Evolutionary conservation across 805 yeast genomes (phyloP).

Genomic region (Saturnispora galanensis): DNA sequence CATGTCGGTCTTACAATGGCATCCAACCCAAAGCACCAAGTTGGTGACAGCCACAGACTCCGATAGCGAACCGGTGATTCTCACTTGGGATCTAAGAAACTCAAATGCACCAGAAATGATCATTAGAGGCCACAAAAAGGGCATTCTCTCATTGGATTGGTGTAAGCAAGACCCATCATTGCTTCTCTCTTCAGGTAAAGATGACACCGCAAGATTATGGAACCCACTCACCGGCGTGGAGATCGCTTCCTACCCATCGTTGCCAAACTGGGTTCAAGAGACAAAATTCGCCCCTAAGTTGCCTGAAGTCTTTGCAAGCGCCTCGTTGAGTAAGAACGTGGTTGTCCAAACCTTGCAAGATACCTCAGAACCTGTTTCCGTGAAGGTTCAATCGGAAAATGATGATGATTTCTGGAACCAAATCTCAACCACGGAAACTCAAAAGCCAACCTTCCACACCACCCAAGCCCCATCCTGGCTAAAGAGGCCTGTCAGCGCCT

Average conservation of each 20-base stretch:
- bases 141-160: conserved; percentile 90
- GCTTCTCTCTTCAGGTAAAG: conserved; percentile 85
- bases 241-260: conserved; percentile 81
- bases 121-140: conserved; percentile 74
- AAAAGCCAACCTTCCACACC: conserved; percentile 60
- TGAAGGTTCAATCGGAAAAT: conserved; percentile 30
- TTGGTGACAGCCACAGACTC: conserved; percentile 80
- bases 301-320: conserved; percentile 84
- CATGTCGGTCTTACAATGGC: conserved; percentile 86
- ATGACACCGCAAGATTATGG: conserved; percentile 83
- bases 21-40: conserved; percentile 79
- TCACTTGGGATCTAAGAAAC: conserved; percentile 92
- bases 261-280: conserved; percentile 90
- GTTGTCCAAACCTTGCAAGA: conserved; percentile 82
- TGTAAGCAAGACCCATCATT: conserved; percentile 70
- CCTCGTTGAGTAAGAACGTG: conserved; percentile 80
- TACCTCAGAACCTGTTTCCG: conserved; percentile 48
- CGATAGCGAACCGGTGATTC: conserved; percentile 68
- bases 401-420: conserved; percentile 85
- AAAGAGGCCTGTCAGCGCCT: conserved; percentile 58
- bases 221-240: conserved; percentile 67
- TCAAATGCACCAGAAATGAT: conserved; percentile 80
- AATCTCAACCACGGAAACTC: conserved; percentile 56
- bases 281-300: conserved; percentile 77
- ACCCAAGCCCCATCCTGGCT: conserved; percentile 90